phyloP scores from a whole-genome alignment of 2,329 filamentous ascomycete species.

The Lizonia empirigonia region DNA sequence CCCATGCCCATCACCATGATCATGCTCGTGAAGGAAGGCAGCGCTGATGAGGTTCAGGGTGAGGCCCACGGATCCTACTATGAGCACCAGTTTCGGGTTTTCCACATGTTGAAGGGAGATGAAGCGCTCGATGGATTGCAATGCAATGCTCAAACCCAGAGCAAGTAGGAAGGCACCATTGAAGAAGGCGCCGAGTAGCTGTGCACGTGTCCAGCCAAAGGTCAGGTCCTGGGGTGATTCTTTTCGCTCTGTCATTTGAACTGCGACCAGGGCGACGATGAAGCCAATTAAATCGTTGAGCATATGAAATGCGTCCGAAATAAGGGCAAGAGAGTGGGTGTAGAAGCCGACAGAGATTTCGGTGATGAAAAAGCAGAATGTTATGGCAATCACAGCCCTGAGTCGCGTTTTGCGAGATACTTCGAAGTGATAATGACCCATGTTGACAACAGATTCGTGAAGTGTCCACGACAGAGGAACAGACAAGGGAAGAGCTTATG shows the following conservation, averaged over 20 bases:
- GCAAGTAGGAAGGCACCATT: conserved; percentile 77
- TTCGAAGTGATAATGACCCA: conserved; percentile 31
- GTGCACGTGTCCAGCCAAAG: conserved; percentile 78
- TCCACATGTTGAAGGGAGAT: conserved; percentile 63
- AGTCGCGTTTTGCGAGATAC: conserved; percentile 42
- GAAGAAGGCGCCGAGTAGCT: conserved; percentile 78
- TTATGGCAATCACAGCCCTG: conserved; percentile 53
- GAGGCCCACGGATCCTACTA: conserved; percentile 72
- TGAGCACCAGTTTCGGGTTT: conserved; percentile 68
- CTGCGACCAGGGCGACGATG: conserved; percentile 67
- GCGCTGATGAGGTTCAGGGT: conserved; percentile 70
- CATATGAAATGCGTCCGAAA: conserved; percentile 83
- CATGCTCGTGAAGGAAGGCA: conserved; percentile 63
- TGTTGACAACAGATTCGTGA: not conserved
- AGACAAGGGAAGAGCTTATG: not conserved
- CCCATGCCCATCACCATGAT: conserved; percentile 51
- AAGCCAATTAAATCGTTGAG: conserved; percentile 75
- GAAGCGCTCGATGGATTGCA: conserved; percentile 76
- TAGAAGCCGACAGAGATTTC: conserved; percentile 67
- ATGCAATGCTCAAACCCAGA: conserved; percentile 71
- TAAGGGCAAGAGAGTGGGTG: conserved; percentile 71
- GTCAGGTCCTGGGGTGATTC: conserved; percentile 65
- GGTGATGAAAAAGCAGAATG: conserved; percentile 53
- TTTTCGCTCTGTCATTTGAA: conserved; percentile 62
- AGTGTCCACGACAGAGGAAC: not conserved